Percentiles rank a stretch among this genome's conserved stretches.
Conservation (phyloP, 139 green algal genomes). For the Axilococcus clingmanii region DNA sequence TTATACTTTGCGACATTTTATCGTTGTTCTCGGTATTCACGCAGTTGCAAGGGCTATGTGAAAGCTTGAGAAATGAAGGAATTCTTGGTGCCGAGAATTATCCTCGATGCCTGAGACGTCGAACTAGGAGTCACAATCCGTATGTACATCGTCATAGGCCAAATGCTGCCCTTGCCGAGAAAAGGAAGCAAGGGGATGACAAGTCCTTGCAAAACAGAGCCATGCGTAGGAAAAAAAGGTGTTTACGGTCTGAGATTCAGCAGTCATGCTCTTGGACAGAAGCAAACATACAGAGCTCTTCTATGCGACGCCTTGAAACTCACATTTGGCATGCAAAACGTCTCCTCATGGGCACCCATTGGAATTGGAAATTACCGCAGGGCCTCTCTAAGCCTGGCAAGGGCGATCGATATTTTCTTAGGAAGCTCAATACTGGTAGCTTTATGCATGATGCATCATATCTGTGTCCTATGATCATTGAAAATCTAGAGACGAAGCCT, state of each 20-base stretch:
- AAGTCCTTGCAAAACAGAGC: slow-evolving; percentile 30
- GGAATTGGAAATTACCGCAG: slow-evolving; percentile 41
- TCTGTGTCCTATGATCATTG: slow-evolving; percentile 35
- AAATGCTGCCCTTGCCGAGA: slow-evolving; percentile 16
- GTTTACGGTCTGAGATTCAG: neutral
- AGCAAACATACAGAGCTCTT: neutral
- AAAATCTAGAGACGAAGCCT: neutral
- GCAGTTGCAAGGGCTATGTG: neutral
- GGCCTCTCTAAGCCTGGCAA: slow-evolving; percentile 32
- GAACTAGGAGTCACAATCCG: slow-evolving; percentile 33
- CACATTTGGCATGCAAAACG: slow-evolving; percentile 63
- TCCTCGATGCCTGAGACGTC: slow-evolving; percentile 19
- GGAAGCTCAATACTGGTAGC: slow-evolving; percentile 13
- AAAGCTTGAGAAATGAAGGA: slow-evolving; percentile 1
- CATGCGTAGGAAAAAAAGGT: slow-evolving; percentile 34
- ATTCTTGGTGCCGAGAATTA: slow-evolving; percentile 15
- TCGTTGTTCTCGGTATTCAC: neutral
- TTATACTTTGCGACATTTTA: neutral
- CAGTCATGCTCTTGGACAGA: neutral
- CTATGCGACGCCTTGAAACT: slow-evolving; percentile 36
- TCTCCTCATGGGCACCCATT: slow-evolving; percentile 35
- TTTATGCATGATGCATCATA: slow-evolving; percentile 64
- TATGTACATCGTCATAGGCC: slow-evolving; percentile 23
- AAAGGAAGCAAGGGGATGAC: neutral
- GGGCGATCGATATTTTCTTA: slow-evolving; percentile 46